Evolutionary conservation across 2,329 filamentous ascomycete species (phyloP), one percentile per base, ranked within the genome.

Genomic region (Monilinia fructigena): DNA sequence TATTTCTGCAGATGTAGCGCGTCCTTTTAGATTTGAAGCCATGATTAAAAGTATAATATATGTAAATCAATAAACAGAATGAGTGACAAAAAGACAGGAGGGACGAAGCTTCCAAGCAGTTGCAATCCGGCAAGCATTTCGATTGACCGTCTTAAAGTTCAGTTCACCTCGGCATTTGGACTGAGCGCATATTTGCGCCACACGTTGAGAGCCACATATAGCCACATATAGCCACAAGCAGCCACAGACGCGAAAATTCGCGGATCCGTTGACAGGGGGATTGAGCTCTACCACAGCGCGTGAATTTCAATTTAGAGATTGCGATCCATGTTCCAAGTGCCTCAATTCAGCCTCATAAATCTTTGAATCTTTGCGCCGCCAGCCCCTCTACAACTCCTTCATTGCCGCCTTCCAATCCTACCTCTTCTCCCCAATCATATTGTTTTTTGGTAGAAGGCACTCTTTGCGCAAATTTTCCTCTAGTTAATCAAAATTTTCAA

Each of bases 1-100:
- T 71, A 98, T 85, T 80, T 97, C 93, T 67, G 92, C 93, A 69
- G 89, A 84, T 45, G 89, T 88, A 54, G 90, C 84, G 76, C 82
- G 70, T 52, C 71, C 69, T 67, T 67, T 71, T 18, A 60, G 53
- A 61, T 73, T 70, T 40, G 70, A 68, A 11, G 72, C 68, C 72
- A 75, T 75, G 28, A 50, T 68, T 47, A 54, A 52, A 59, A 55
- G 31, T 50, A 54, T 38, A 56, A 68, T 42, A 42, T n/a, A 45
- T n/a, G 26, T 20, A 61, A 65, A 52, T 61, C 58, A 35, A 31
- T 23, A 65, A 18, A 23, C 14, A 40, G 28, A 58, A 42, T 20
- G 31, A 55, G 31, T 16, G 47, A 63, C 52, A 10, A 47, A 35
- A 50, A 45, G 20, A 58, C 40, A 40, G 35, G 23, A 50, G 42